Evolutionary conservation across 345 rosid genomes (phyloP), one percentile per base, ranked within the genome.

Genomic region (Barbarea vulgaris): DNA sequence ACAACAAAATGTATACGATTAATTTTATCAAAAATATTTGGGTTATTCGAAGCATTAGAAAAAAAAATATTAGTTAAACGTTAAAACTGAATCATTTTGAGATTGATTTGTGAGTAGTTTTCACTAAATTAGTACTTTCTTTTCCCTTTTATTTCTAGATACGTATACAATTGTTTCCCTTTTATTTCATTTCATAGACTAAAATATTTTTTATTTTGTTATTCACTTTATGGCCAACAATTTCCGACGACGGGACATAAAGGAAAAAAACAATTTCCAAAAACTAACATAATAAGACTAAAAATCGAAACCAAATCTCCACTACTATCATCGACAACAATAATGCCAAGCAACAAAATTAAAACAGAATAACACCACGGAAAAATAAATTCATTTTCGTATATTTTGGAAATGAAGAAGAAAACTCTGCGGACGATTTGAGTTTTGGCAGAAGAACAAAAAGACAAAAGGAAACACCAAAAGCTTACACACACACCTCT

Each of bases 371-470:
- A 62, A 37, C 22, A 51, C 48, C 34, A 15, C 50, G 10, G 39
- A 9, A 52, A 67, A 31, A 36, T 9, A 0, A 52, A 36, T 22
- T 24, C 17, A 22, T n/a, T 25, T 39, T 17, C 30, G 18, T 27
- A 7, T 36, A 3, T 39, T 42, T 55, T 42, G 64, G 21, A 56
- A 42, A 42, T 8, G 3, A 51, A 55, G 28, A 30, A 34, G 47
- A 61, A 64, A 42, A 54, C 18, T n/a, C 13, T 6, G 5, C 17
- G 13, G 33, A n/a, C 24, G 70, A 22, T 55, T 57, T 65, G 56
- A 44, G 65, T 64, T 46, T 48, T 6, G 50, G 62, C 54, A 46
- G 52, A 58, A 75, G 61, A 41, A 64, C 17, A 56, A 65, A 66
- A 31, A 55, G 33, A 65, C 57, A 2, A 64, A 47, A 66, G 4